phyloP scores from a whole-genome alignment of 75 land plant genomes.

The Cupressus sempervirens region DNA sequence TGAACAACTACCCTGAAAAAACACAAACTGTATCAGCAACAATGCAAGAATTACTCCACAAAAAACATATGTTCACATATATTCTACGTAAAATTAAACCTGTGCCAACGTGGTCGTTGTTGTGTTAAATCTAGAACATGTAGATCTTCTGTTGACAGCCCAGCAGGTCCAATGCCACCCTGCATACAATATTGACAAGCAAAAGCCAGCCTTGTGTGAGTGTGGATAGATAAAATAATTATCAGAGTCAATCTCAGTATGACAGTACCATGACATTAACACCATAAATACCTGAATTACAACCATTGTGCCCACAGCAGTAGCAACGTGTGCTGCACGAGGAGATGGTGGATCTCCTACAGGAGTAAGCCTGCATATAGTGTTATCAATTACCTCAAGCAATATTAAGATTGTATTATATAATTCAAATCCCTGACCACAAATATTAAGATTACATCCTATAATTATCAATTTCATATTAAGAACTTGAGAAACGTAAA shows the following conservation, averaged over 20 bases:
- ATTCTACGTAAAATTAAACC: slow-evolving; percentile 34
- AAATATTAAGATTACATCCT: neutral
- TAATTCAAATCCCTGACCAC: neutral
- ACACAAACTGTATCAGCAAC: slow-evolving; percentile 1
- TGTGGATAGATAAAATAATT: neutral
- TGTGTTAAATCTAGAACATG: slow-evolving; percentile 97
- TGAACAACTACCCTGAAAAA: slow-evolving; percentile 87
- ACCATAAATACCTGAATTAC: slow-evolving; percentile 78
- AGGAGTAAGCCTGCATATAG: slow-evolving; percentile 58
- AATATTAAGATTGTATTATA: neutral
- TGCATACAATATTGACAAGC: slow-evolving; percentile 19
- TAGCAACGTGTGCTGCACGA: slow-evolving; percentile 92
- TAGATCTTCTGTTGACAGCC: slow-evolving; percentile 95
- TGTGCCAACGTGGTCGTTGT: slow-evolving; percentile 94
- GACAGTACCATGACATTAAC: neutral
- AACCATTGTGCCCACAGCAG: slow-evolving; percentile 97
- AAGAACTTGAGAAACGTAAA: neutral
- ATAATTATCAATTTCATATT: neutral
- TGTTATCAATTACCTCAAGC: neutral
- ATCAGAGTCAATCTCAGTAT: neutral
- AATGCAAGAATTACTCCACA: neutral
- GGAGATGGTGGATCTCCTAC: slow-evolving; percentile 89
- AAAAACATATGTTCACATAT: neutral
- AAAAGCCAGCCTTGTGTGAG: neutral
- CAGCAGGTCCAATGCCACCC: slow-evolving; percentile 99